Conservation (phyloP, 2,329 filamentous ascomycete species). For the Boeremia lycopersici region DNA sequence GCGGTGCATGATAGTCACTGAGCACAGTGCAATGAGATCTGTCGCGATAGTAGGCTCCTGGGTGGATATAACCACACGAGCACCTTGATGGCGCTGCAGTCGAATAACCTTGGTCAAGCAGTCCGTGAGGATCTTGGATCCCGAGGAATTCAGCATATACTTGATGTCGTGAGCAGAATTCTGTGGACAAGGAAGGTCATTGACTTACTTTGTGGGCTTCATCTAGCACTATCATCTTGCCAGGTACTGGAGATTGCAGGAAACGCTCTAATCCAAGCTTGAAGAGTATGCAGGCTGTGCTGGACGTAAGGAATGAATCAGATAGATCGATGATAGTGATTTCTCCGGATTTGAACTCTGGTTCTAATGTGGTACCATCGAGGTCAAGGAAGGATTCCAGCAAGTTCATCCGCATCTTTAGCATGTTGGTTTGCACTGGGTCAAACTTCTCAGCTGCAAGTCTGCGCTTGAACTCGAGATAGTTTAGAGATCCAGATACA, state of each 20-base stretch:
- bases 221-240: slow-evolving; percentile 72
- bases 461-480: slow-evolving; percentile 40
- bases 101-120: slow-evolving; percentile 68
- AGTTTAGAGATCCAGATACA: slow-evolving; percentile 56
- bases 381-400: slow-evolving; percentile 68
- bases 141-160: slow-evolving; percentile 64
- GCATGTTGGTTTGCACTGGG: slow-evolving; percentile 56
- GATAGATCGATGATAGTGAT: slow-evolving; percentile 75
- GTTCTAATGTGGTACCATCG: slow-evolving; percentile 12
- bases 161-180: slow-evolving; percentile 26
- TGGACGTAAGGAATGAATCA: slow-evolving; percentile 71
- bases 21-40: slow-evolving; percentile 72
- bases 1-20: slow-evolving; percentile 72
- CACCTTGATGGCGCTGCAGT: slow-evolving; percentile 71
- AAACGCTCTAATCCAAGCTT: slow-evolving; percentile 73
- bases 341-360: slow-evolving; percentile 50
- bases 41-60: slow-evolving; percentile 77
- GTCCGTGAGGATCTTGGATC: slow-evolving; percentile 66
- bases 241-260: slow-evolving; percentile 53
- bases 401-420: slow-evolving; percentile 65
- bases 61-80: slow-evolving; percentile 73
- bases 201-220: slow-evolving; percentile 72
- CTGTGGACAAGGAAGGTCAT: background rate
- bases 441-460: slow-evolving; percentile 25
- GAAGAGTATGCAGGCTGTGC: slow-evolving; percentile 73